Conservation (phyloP, 2,329 filamentous ascomycete species). For the Cytospora piceicola region DNA sequence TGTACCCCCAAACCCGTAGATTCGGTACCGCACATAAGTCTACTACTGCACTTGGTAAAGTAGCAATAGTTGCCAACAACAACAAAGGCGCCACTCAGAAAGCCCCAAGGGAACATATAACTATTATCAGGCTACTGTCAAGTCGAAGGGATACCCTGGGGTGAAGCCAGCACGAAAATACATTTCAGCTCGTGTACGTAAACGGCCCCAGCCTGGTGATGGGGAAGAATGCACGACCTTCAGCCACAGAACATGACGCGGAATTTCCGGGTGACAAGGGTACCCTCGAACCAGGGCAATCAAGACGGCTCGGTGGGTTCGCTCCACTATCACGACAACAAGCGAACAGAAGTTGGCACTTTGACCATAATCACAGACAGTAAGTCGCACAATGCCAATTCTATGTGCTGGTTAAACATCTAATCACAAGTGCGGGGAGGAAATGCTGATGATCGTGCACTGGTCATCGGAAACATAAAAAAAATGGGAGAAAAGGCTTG, state of each 20-base stretch:
- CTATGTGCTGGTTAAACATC: background rate
- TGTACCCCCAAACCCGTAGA: background rate
- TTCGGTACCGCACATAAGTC: no score
- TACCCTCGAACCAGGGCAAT: slow-evolving; percentile 2
- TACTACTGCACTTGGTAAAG: no score
- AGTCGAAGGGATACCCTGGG: no score
- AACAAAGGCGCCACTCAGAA: background rate
- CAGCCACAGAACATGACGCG: slow-evolving; percentile 15
- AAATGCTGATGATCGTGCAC: no score
- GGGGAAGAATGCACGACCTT: slow-evolving; percentile 7
- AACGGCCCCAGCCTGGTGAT: slow-evolving; percentile 16
- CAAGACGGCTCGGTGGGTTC: background rate
- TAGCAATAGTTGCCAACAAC: no score
- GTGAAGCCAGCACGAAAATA: background rate
- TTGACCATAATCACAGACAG: no score
- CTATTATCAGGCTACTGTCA: no score
- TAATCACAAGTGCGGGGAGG: background rate
- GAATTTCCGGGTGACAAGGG: slow-evolving; percentile 12
- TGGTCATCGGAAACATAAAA: background rate
- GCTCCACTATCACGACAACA: slow-evolving; percentile 2
- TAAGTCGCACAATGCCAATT: no score
- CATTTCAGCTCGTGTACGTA: background rate
- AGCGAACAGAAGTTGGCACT: background rate
- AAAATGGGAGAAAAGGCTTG: background rate
- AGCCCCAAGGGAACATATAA: no score